Percentiles rank a stretch among this genome's conserved stretches.
Evolutionary conservation across 1,284 basidiomycete genomes (phyloP).

Genomic region (Chiua sp.): DNA sequence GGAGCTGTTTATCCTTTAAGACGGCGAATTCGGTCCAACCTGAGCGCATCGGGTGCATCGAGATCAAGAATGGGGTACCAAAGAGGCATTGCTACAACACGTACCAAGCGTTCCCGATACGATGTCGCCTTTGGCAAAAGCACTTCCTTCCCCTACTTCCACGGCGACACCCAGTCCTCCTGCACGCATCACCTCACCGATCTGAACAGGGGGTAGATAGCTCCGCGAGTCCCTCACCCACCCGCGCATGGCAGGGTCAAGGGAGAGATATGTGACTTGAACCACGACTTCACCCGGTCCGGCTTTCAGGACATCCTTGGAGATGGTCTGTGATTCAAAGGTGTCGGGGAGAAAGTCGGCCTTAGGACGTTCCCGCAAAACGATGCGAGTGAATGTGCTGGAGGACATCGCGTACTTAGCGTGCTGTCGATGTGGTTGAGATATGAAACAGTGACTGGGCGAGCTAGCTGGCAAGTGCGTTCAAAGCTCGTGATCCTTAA

Average conservation of each 20-base stretch:
- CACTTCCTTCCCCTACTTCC: conserved; percentile 56
- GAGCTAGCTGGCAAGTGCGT: neutral
- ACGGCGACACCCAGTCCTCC: conserved; percentile 73
- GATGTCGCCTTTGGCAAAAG: conserved; percentile 67
- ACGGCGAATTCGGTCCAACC: conserved; percentile 85
- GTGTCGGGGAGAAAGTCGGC: conserved; percentile 70
- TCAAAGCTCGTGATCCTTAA: neutral
- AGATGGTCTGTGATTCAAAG: conserved; percentile 66
- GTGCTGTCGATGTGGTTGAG: neutral
- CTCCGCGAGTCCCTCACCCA: conserved; percentile 76
- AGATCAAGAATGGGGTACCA: conserved; percentile 5
- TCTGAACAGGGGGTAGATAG: conserved; percentile 76
- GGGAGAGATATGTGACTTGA: conserved; percentile 74
- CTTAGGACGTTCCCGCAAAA: conserved; percentile 75
- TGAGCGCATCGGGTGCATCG: conserved; percentile 21
- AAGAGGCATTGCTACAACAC: conserved; percentile 23
- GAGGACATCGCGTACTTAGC: conserved; percentile 24
- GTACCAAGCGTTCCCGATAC: conserved; percentile 65
- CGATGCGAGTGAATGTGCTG: conserved; percentile 63
- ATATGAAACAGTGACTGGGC: neutral
- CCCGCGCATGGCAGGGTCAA: conserved; percentile 88
- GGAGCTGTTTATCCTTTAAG: conserved; percentile 57
- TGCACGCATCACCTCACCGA: conserved; percentile 86
- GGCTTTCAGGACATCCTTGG: conserved; percentile 57
- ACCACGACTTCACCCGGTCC: conserved; percentile 71